These are phyloP conservation scores for Naganishia friedmannii DNA, from an alignment of 768 basidiomycete species.

Conservation along the genomic window DNA sequence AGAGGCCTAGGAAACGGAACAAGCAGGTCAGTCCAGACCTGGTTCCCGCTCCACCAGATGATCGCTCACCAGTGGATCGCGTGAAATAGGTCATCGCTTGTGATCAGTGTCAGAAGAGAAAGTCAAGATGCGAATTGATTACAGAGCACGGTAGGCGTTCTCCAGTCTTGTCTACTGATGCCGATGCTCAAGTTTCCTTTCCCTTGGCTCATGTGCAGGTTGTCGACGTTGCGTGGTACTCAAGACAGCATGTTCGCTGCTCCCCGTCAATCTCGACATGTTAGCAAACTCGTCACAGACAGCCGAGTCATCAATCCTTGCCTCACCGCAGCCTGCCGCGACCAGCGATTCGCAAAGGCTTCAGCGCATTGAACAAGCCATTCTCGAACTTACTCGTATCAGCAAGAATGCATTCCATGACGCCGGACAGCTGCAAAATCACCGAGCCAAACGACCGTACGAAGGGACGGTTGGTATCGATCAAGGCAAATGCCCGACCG, in stretches of 20 bases:
- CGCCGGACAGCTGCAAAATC: not conserved
- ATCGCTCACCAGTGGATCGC: not conserved
- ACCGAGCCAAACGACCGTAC: not conserved
- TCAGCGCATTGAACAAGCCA: not conserved
- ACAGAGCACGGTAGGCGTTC: not conserved
- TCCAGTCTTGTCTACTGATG: not conserved
- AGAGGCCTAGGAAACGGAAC: slow-evolving; percentile 10
- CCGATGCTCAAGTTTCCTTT: not conserved
- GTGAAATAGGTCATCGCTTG: not conserved
- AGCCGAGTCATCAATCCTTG: not conserved
- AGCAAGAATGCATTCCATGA: not conserved
- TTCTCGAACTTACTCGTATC: not conserved
- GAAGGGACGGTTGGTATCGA: not conserved
- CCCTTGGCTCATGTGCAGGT: not conserved
- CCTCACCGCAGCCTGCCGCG: not conserved
- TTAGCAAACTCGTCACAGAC: not conserved
- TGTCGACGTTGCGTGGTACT: slow-evolving; percentile 12
- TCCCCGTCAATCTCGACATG: not conserved
- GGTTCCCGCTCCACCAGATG: not conserved
- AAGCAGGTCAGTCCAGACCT: not conserved
- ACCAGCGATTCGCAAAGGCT: not conserved
- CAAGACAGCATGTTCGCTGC: slow-evolving; percentile 5
- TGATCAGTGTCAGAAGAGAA: slow-evolving; percentile 13
- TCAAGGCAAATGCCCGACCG: not conserved
- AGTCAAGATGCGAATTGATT: slow-evolving; percentile 16